These are phyloP conservation scores for Aurantiochytrium sp. DNA, from an alignment of 108 stramenopile species.

Conservation along the genomic window DNA sequence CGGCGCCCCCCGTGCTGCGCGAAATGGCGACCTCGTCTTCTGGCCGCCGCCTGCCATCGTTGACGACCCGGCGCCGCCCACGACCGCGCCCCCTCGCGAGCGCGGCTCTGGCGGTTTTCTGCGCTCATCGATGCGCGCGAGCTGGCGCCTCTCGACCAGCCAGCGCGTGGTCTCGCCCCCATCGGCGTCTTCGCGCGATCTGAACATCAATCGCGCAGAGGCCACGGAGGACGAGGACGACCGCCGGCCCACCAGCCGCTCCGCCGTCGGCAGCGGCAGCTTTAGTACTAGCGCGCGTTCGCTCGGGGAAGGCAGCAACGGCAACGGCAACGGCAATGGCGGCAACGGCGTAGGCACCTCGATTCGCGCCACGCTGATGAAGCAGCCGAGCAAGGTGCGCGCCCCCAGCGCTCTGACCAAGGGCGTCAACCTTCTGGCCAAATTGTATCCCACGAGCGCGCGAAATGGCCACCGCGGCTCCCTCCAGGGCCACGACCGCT, in stretches of 20 bases:
- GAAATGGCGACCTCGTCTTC: not conserved
- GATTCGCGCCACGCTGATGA: no score
- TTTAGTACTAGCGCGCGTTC: no score
- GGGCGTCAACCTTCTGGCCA: not conserved
- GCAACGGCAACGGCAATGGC: no score
- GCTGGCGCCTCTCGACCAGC: not conserved
- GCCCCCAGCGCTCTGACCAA: not conserved
- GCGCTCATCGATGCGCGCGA: no score
- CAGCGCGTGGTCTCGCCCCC: not conserved
- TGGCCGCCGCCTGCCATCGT: slow-evolving; percentile 3
- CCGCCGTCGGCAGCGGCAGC: no score
- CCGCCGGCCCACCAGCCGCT: no score
- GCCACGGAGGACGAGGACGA: no score
- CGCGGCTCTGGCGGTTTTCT: not conserved
- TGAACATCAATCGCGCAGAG: no score
- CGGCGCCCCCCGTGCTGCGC: not conserved
- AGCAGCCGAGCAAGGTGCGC: not conserved
- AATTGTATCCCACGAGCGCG: not conserved
- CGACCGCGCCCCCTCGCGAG: not conserved
- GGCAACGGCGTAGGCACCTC: no score
- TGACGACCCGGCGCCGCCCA: not conserved
- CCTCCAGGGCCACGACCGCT: not conserved
- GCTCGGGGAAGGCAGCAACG: no score
- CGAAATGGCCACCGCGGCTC: not conserved
- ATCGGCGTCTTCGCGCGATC: no score